Evolutionary conservation across 306 rosid species (phyloP).

Genomic region (Gleditsia sinensis): DNA sequence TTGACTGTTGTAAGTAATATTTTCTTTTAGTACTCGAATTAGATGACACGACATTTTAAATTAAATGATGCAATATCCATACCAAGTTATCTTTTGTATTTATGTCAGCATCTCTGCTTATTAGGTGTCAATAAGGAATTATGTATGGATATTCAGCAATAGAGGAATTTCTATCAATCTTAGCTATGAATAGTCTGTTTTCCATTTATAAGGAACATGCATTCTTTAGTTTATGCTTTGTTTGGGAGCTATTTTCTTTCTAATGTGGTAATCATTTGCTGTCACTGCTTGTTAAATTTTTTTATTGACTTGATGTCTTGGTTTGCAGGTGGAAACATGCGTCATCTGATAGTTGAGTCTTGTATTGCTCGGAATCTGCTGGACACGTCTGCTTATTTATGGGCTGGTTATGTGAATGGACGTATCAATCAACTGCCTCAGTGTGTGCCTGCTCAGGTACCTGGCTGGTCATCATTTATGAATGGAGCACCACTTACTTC

Average conservation of each 20-base stretch:
- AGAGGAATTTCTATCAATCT: not conserved
- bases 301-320: not conserved
- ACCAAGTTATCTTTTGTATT: too few species aligned
- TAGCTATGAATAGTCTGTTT: too few species aligned
- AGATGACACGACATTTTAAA: too few species aligned
- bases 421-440: conserved; percentile 59
- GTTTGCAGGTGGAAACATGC: conserved; percentile 68
- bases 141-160: not conserved
- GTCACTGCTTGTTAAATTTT: not conserved
- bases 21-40: conserved; percentile 22
- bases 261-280: too few species aligned
- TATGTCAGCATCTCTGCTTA: too few species aligned
- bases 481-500: conserved; percentile 57
- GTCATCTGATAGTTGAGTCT: conserved; percentile 81
- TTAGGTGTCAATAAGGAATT: conserved; percentile 26
- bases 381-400: conserved; percentile 78
- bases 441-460: conserved; percentile 51
- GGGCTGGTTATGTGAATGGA: conserved; percentile 73
- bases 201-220: too few species aligned
- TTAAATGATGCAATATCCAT: too few species aligned
- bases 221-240: too few species aligned
- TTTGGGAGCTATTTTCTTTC: not conserved
- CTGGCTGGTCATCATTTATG: conserved; percentile 69
- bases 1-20: conserved; percentile 70
- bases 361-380: conserved; percentile 65